Evolutionary conservation across 176 grass and related monocot genomes (phyloP).

Genomic region (Oropetium thomaeum): DNA sequence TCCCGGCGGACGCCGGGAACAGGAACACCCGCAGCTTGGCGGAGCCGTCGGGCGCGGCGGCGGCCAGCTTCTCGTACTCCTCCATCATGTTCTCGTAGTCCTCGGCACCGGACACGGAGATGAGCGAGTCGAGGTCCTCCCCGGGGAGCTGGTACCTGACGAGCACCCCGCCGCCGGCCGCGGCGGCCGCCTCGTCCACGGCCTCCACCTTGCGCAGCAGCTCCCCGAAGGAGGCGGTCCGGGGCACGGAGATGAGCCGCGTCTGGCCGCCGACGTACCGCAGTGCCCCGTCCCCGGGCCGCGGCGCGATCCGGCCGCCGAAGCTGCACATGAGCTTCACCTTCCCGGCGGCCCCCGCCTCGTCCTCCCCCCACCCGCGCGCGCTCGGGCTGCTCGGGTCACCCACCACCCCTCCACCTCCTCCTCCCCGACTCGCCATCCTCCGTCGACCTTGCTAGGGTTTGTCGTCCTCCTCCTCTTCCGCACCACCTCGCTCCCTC

Average conservation of each 20-base stretch:
- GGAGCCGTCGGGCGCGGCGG: constrained; percentile 54
- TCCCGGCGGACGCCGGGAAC: constrained; percentile 54
- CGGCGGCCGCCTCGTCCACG: constrained; percentile 9
- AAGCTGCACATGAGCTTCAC: constrained; percentile 87
- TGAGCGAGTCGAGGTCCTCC: constrained; percentile 83
- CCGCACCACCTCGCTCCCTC: neutral
- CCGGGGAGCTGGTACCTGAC: constrained; percentile 89
- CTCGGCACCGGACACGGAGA: constrained; percentile 65
- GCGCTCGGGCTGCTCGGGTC: constrained; percentile 45
- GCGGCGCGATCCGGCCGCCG: constrained; percentile 67
- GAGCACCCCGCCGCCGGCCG: constrained; percentile 4
- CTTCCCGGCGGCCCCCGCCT: constrained; percentile 28
- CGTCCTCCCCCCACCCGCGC: constrained; percentile 20
- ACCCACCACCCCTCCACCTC: neutral
- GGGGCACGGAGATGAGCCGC: constrained; percentile 66
- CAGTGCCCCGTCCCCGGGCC: constrained; percentile 54
- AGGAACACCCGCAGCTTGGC: constrained; percentile 88
- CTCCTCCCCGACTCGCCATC: constrained; percentile 3
- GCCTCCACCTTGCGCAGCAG: constrained; percentile 63
- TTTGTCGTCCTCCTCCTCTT: neutral
- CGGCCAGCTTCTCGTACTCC: constrained; percentile 83
- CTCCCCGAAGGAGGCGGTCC: constrained; percentile 51
- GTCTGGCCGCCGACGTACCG: constrained; percentile 79
- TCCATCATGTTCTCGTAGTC: constrained; percentile 90
- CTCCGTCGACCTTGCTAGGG: constrained; percentile 7